Evolutionary conservation across 1,139 yeast species (phyloP), one percentile per base, ranked within the genome.

Genomic region (Torulaspora pretoriensis): DNA sequence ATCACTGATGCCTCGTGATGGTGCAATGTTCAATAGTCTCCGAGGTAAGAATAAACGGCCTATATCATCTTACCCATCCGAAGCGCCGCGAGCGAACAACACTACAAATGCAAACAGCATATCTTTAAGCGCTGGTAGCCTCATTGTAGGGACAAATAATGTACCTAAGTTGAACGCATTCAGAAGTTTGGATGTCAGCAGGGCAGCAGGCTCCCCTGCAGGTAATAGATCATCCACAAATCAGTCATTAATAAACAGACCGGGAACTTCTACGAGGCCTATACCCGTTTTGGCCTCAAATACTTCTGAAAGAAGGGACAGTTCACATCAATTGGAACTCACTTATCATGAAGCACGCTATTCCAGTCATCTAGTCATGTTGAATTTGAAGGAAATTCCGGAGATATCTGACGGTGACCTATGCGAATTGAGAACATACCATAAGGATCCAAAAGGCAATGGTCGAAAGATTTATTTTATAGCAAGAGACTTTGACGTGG

Each of bases 271-370:
- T 13, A 8, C 36, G 9, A 35, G 36, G 1, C 40, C 43, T 8
- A 24, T 38, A 25, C 26, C 30, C 4, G 22, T 27, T 8, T 42
- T 42, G 6, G 24, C 38, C 14, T 16, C 34, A 8, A 40, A 28
- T 2, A 10, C 25, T 8, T 17, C 13, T 2, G 17, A 23, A 17
- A 37, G 36, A 25, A 48, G 40, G 31, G 46, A 38, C 19, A 52
- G 42, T 25, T 47, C 66, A 0, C 50, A 53, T 7, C 55, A 52
- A 9, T 50, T 84, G 47, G 79, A 80, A 3, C 76, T 84, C 1
- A 80, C 87, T 74, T 83, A 86, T 50, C 97, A 90, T 59, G 96
- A 88, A 48, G 56, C 75, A 2, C 67, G 88, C 16, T 70, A 75
- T 0, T 78, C 82, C 1, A 50, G 68, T 0, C 81, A 81, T 31